Conservation (phyloP, 202 grass and related monocot species). For the Cymbopogon flexuosus region DNA sequence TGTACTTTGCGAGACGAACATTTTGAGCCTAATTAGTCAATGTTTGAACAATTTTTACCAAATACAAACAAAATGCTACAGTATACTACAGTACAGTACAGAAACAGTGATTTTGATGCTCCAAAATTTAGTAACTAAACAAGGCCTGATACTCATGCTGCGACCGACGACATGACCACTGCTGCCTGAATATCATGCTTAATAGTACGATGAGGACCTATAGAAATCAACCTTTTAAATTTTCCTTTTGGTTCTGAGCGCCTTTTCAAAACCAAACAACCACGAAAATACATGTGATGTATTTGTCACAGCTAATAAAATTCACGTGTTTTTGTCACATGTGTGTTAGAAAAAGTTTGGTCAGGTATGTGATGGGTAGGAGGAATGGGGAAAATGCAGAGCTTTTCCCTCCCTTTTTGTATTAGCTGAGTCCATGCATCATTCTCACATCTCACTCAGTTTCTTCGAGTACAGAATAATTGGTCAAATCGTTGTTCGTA, state of each 20-base stretch:
- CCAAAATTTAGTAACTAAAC: no score
- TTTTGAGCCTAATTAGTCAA: no score
- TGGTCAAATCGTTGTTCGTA: constrained; percentile 4
- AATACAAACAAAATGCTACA: no score
- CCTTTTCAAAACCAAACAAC: neutral
- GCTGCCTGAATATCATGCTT: neutral
- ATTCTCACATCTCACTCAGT: neutral
- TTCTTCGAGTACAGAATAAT: neutral
- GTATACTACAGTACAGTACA: no score
- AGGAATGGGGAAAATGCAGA: neutral
- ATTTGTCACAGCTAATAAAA: no score
- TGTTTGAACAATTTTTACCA: no score
- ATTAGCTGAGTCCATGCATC: neutral
- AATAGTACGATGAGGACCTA: neutral
- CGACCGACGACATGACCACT: neutral
- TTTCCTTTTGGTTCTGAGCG: neutral
- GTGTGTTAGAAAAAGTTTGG: neutral
- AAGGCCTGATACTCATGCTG: no score
- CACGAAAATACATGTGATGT: neutral
- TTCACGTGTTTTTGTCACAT: neutral
- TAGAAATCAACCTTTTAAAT: neutral
- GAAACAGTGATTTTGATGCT: no score
- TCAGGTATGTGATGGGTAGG: neutral
- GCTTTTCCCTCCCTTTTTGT: neutral
- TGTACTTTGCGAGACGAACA: no score